phyloP scores from a whole-genome alignment of 1,284 basidiomycete genomes.

The Irpex sp. region DNA sequence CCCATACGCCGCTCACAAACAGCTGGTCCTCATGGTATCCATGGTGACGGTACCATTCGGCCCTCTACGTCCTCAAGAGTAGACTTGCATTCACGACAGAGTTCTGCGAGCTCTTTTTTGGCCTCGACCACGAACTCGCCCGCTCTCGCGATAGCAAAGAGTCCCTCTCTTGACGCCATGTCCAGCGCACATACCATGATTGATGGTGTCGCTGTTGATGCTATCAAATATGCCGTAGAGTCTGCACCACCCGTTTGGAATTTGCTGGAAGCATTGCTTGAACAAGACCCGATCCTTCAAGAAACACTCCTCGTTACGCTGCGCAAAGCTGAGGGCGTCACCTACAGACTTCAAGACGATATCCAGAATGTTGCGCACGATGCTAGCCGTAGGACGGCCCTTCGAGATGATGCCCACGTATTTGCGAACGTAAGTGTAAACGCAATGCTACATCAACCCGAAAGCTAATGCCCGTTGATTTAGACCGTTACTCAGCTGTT shows the following conservation, averaged over 20 bases:
- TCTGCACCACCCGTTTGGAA: conserved; percentile 73
- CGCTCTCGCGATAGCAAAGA: conserved; percentile 18
- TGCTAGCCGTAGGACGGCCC: conserved; percentile 46
- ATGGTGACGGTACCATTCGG: conserved; percentile 12
- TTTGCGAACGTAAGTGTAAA: conserved; percentile 61
- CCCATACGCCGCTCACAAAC: conserved; percentile 30
- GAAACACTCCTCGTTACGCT: conserved; percentile 48
- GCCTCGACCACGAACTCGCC: conserved; percentile 34
- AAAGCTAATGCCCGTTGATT: conserved; percentile 9
- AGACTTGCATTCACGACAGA: conserved; percentile 50
- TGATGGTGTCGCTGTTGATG: conserved; percentile 66
- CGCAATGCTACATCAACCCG: no score
- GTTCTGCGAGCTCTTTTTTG: conserved; percentile 52
- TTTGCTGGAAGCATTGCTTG: conserved; percentile 60
- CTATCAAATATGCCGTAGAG: conserved; percentile 64
- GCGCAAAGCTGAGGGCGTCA: conserved; percentile 52
- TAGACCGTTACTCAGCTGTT: conserved; percentile 70
- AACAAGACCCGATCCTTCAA: conserved; percentile 36
- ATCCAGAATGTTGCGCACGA: conserved; percentile 47
- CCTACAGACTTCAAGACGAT: conserved; percentile 51
- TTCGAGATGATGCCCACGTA: conserved; percentile 67
- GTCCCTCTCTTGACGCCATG: conserved; percentile 39
- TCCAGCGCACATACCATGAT: conserved; percentile 53
- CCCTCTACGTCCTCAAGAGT: conserved; percentile 12
- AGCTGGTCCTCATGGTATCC: conserved; percentile 6